Evolutionary conservation across 2,329 filamentous ascomycete species (phyloP), one percentile per base, ranked within the genome.

Genomic region (Cercospora sp.): DNA sequence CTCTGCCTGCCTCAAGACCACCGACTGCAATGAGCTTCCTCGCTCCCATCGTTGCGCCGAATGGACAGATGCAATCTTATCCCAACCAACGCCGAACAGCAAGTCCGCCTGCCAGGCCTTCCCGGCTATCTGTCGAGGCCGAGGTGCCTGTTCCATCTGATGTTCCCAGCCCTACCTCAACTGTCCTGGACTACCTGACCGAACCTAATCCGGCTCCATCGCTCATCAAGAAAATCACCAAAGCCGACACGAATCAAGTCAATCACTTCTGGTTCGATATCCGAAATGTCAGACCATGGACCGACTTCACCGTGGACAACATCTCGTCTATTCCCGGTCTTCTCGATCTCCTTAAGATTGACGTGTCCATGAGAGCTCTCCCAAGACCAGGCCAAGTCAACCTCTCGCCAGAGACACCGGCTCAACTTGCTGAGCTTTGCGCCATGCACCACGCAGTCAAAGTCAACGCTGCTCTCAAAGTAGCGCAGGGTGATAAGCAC

Each of bases 231-330:
- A 91, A 90, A 72, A 73, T 73, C 36, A 87, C 94, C 72, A 91
- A 90, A 68, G 89, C 90, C 77, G 78, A 89, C 81, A 91, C 88
- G 78, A 89, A 85, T 75, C 87, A 85, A 80, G 90, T 86, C 75
- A 92, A 90, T 79, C 89, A 96, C 82, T 97, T 94, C 80, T 98
- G 94, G 94, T 97, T 93, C 91, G 94, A 98, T 76, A 87, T 96
- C 67, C 91, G 94, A 73, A 94, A 96, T 78, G 84, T 97, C 72
- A 89, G 92, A 70, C 86, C 89, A 69, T 97, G 94, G 94, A 87
- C 86, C 62, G 86, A 88, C 73, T 97, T 97, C 86, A 92, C 87
- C 72, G 83, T 91, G 10, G 79, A 85, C 64, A 88, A 89, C 66
- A 89, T 97, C 77, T 85, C 90, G 72, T 83, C 87, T 5, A 88